Percentiles rank a stretch among this genome's conserved stretches.
phyloP scores from a whole-genome alignment of 352 stramenopile genomes.

The Globisporangium yorkense region DNA sequence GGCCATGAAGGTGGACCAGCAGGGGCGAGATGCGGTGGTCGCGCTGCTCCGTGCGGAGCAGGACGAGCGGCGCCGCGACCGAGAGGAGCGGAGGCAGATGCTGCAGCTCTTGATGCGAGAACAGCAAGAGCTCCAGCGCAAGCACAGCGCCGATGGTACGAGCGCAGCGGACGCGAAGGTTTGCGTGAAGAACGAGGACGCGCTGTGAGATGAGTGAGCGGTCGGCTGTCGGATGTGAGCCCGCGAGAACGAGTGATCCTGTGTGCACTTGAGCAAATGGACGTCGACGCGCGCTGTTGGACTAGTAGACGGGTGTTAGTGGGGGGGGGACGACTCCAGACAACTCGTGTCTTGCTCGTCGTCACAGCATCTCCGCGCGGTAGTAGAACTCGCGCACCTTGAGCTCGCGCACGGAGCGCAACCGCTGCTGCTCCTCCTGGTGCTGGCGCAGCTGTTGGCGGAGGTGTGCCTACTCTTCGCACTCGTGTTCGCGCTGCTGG shows the following conservation, averaged over 20 bases:
- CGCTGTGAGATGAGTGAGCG: not conserved
- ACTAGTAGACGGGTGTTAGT: too few species aligned
- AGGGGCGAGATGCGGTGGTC: conserved; percentile 6
- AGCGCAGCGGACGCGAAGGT: not conserved
- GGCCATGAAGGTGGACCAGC: conserved; percentile 9
- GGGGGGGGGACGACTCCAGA: too few species aligned
- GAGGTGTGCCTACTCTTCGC: not conserved
- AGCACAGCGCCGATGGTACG: not conserved
- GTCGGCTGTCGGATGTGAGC: not conserved
- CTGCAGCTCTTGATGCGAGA: conserved; percentile 9
- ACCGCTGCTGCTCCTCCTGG: too few species aligned
- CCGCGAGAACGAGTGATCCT: not conserved
- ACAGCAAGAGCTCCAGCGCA: conserved; percentile 5
- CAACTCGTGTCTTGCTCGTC: too few species aligned
- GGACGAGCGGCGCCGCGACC: conserved; percentile 7
- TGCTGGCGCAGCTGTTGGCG: not conserved
- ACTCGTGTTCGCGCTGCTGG: not conserved
- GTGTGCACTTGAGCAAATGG: not conserved
- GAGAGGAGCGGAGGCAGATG: conserved; percentile 9
- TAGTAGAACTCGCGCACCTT: too few species aligned
- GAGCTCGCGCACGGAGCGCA: not conserved
- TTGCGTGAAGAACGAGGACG: not conserved
- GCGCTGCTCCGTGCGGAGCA: conserved; percentile 8
- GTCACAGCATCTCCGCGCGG: too few species aligned
- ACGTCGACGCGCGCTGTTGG: too few species aligned